These are phyloP conservation scores for Aristolochia californica DNA, from an alignment of 164 flowering plant species.

Conservation along the genomic window DNA sequence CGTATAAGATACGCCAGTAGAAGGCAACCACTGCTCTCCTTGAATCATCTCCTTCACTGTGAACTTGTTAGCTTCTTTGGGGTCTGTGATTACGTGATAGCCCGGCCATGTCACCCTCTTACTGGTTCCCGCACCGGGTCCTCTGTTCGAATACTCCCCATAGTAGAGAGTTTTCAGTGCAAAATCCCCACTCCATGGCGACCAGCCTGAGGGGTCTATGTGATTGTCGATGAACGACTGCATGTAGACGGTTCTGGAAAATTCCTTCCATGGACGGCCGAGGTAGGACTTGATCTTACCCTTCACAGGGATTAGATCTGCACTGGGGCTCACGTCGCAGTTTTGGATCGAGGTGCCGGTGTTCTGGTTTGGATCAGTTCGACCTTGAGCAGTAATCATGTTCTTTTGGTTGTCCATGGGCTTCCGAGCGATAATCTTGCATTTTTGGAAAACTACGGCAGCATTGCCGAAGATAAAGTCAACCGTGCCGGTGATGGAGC, in stretches of 20 bases:
- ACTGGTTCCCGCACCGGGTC: slow-evolving; percentile 28
- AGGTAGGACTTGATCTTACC: slow-evolving; percentile 20
- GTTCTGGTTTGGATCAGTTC: slow-evolving; percentile 30
- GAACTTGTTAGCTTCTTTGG: slow-evolving; percentile 25
- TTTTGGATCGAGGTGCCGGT: slow-evolving; percentile 40
- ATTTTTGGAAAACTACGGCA: slow-evolving; percentile 36
- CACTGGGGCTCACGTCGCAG: slow-evolving; percentile 25
- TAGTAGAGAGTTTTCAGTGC: slow-evolving; percentile 27
- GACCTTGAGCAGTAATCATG: slow-evolving; percentile 46
- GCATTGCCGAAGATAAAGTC: slow-evolving; percentile 48
- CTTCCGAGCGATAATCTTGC: slow-evolving; percentile 26
- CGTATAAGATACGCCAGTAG: slow-evolving; percentile 27
- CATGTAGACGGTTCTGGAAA: slow-evolving; percentile 36
- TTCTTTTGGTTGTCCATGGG: slow-evolving; percentile 30
- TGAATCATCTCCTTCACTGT: slow-evolving; percentile 29
- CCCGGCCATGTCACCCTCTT: slow-evolving; percentile 36
- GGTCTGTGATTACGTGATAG: slow-evolving; percentile 25
- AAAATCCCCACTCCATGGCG: slow-evolving; percentile 24
- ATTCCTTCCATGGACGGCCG: slow-evolving; percentile 46
- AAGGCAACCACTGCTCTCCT: slow-evolving; percentile 30
- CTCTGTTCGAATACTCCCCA: slow-evolving; percentile 33
- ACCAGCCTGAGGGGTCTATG: slow-evolving; percentile 30
- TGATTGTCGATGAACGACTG: slow-evolving; percentile 27
- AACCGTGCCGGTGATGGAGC: slow-evolving; percentile 32
- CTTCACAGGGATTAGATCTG: slow-evolving; percentile 30